A percentile compares a stretch with the other conserved stretches of the same genome.
Conservation (phyloP, 2,329 filamentous ascomycete species). For the Aspergillus clavatus region DNA sequence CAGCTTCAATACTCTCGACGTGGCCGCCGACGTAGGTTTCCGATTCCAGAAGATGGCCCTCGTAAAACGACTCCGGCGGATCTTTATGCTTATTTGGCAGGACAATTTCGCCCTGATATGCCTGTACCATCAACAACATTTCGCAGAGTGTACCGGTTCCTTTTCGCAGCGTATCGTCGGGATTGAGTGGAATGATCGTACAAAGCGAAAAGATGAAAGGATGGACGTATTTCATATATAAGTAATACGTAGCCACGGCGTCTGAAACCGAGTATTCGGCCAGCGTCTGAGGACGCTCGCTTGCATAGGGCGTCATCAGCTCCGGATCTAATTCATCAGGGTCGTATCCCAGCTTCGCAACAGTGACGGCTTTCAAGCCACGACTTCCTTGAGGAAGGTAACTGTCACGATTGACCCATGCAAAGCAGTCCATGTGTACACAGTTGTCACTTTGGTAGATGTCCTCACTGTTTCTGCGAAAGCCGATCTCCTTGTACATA, state of each 20-base stretch:
- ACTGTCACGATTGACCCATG: conserved; percentile 98
- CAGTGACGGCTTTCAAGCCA: conserved; percentile 94
- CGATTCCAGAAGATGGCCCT: conserved; percentile 90
- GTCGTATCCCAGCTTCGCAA: conserved; percentile 96
- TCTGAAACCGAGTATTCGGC: conserved; percentile 99
- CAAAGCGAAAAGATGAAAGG: conserved; percentile 98
- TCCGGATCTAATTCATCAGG: conserved; percentile 97
- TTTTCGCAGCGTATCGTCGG: conserved; percentile 89
- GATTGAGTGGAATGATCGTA: conserved; percentile 88
- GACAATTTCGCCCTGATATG: conserved; percentile 85
- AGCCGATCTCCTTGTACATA: conserved; percentile 98
- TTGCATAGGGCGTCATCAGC: conserved; percentile 86
- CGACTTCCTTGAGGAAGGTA: conserved; percentile 96
- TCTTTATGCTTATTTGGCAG: conserved; percentile 94
- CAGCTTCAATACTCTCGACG: conserved; percentile 97
- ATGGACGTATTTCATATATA: conserved; percentile 99
- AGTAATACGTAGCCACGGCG: conserved; percentile 95
- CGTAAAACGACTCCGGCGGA: conserved; percentile 89
- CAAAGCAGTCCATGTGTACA: conserved; percentile 97
- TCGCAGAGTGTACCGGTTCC: conserved; percentile 98
- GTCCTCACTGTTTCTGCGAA: conserved; percentile 90
- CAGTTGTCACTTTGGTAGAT: conserved; percentile 95
- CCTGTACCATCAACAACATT: conserved; percentile 98
- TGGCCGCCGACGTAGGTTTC: conserved; percentile 98
- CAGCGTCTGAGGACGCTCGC: conserved; percentile 84